Conservation (phyloP, 2,329 filamentous ascomycete species). For the Graphiopsis chlorocephala region DNA sequence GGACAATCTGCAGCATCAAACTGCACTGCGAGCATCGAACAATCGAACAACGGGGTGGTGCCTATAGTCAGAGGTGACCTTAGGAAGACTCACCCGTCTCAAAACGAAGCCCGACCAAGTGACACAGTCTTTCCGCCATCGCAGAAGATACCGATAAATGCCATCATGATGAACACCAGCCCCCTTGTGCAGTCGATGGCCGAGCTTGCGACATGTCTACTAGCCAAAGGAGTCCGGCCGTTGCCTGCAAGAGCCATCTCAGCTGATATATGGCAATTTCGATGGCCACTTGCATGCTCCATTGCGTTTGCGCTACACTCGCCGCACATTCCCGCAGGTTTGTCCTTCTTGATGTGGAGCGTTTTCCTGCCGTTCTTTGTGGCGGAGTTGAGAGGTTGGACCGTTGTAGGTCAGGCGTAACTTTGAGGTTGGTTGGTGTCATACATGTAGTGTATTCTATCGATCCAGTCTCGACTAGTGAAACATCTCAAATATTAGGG, state of each 20-base stretch:
- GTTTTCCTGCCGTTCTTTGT: background rate
- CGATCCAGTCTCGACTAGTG: background rate
- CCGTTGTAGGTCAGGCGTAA: background rate
- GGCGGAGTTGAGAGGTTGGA: background rate
- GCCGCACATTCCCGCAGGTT: background rate
- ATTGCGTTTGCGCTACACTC: background rate
- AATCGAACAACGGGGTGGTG: background rate
- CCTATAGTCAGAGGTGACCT: background rate
- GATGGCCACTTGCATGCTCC: background rate
- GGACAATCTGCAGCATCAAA: too few species aligned
- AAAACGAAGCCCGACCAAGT: background rate
- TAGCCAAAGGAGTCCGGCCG: background rate
- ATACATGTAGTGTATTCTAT: background rate
- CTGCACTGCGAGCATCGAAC: background rate
- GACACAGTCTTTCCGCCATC: background rate
- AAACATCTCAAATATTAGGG: background rate
- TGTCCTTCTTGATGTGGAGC: background rate
- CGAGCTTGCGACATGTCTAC: background rate
- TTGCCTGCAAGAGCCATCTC: background rate
- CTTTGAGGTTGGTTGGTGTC: background rate
- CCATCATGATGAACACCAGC: background rate
- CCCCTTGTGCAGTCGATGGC: background rate
- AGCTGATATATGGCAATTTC: background rate
- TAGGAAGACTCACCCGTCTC: background rate
- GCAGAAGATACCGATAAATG: background rate